Percentiles rank a stretch among this genome's conserved stretches.
Conservation (phyloP, 306 rosid genomes). For the Echinosophora koreensis region DNA sequence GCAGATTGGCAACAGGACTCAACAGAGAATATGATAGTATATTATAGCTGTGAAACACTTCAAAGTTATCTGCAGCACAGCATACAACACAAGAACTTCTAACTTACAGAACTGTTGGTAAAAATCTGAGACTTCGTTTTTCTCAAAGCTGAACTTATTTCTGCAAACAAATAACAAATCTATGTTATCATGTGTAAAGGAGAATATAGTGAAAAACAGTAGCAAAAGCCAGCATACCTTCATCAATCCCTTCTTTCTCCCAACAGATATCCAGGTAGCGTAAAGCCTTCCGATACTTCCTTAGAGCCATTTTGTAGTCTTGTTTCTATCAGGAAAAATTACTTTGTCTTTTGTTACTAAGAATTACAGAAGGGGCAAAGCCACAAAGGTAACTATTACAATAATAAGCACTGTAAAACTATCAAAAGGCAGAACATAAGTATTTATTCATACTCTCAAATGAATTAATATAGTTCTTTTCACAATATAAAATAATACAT, state of each 20-base stretch:
- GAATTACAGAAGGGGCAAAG: neutral
- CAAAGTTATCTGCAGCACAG: conserved; percentile 5
- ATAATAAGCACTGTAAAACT: conserved; percentile 19
- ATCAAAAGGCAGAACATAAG: conserved; percentile 24
- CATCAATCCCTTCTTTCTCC: conserved; percentile 93
- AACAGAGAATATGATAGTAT: neutral
- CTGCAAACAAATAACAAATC: conserved; percentile 56
- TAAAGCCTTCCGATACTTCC: conserved; percentile 82
- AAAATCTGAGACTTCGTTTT: conserved; percentile 90
- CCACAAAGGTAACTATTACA: neutral
- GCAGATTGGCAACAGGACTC: conserved; percentile 32
- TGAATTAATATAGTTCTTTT: conserved; percentile 14
- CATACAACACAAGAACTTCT: conserved; percentile 31
- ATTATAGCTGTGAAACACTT: neutral
- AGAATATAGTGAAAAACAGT: conserved; percentile 14
- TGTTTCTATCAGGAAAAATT: conserved; percentile 63
- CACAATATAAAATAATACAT: conserved; percentile 1
- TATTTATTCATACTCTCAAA: conserved; percentile 2
- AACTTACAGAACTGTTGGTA: conserved; percentile 92
- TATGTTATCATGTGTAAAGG: conserved; percentile 6
- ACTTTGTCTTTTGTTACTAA: neutral
- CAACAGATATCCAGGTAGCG: conserved; percentile 91
- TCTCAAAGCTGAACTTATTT: conserved; percentile 75
- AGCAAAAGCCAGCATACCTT: conserved; percentile 58
- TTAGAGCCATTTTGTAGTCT: conserved; percentile 82